Evolutionary conservation across 495 filamentous ascomycete genomes (phyloP).

Genomic region (Aspergillus mulundensis): DNA sequence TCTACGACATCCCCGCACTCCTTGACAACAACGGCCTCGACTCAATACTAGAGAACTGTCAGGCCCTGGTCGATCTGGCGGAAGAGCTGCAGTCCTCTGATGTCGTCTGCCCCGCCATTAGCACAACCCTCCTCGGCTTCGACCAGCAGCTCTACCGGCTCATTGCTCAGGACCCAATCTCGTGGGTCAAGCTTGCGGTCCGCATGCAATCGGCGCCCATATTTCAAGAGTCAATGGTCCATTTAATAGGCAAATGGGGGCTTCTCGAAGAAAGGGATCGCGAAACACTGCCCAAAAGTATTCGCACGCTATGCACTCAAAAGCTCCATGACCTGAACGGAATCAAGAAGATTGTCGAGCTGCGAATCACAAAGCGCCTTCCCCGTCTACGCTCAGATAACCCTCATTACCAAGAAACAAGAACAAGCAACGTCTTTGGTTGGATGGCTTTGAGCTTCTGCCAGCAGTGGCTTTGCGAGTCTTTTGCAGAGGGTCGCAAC

Average conservation of each 20-base stretch:
- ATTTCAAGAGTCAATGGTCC: conserved; percentile 46
- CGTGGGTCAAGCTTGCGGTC: conserved; percentile 38
- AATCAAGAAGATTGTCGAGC: conserved; percentile 19
- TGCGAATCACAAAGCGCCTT: conserved; percentile 18
- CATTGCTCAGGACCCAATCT: conserved; percentile 32
- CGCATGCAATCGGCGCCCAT: conserved; percentile 39
- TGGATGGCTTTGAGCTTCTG: conserved; percentile 31
- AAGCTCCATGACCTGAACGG: conserved; percentile 14
- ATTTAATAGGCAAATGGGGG: conserved; percentile 43
- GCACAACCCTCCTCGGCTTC: conserved; percentile 35
- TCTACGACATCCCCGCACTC: conserved; percentile 32
- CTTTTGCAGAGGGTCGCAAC: conserved; percentile 14
- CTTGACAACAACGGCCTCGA: conserved; percentile 25
- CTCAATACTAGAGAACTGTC: conserved; percentile 23
- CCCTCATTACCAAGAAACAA: conserved; percentile 12
- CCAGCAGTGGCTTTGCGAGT: conserved; percentile 26
- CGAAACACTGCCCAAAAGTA: conserved; percentile 12
- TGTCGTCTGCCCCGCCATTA: conserved; percentile 35
- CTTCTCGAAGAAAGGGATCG: conserved; percentile 13
- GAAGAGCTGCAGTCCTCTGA: conserved; percentile 30
- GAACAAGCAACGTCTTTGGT: conserved; percentile 24
- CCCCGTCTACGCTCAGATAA: conserved; percentile 6
- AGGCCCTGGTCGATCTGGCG: conserved; percentile 38
- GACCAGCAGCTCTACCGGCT: conserved; percentile 36
- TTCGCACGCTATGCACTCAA: conserved; percentile 19